Percentiles rank a stretch among this genome's conserved stretches.
phyloP scores from a whole-genome alignment of 768 basidiomycete species.

The Arthromyces matolae region DNA sequence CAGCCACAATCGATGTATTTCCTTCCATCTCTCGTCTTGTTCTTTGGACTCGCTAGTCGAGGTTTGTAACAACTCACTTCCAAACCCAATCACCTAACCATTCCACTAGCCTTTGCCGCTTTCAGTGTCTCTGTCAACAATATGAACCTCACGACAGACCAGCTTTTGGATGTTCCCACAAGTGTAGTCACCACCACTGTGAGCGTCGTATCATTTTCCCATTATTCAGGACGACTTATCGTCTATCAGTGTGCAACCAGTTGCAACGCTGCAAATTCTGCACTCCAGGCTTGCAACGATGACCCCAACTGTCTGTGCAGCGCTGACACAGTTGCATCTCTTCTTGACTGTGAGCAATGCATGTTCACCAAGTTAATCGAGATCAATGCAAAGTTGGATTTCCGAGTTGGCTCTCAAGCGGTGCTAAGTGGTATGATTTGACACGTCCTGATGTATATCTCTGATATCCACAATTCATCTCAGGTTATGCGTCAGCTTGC shows the following conservation, averaged over 20 bases:
- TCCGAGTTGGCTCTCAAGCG: conserved; percentile 54
- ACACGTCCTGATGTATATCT: conserved; percentile 1
- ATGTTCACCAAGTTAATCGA: conserved; percentile 55
- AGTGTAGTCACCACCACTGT: conserved; percentile 27
- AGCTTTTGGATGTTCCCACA: conserved; percentile 44
- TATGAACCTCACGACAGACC: conserved; percentile 32
- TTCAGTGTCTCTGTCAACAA: conserved; percentile 47
- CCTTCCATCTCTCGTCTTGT: conserved; percentile 30
- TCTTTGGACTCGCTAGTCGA: conserved; percentile 53
- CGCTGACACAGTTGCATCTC: conserved; percentile 32
- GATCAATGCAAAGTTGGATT: conserved; percentile 45
- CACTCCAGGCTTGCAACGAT: conserved; percentile 39
- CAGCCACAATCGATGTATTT: conserved; percentile 24
- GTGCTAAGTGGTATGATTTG: conserved; percentile 51
- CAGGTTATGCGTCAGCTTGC: conserved; percentile 59
- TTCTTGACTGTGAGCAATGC: conserved; percentile 64
- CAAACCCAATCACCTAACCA: background rate
- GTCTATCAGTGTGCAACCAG: conserved; percentile 32
- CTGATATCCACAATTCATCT: conserved; percentile 2
- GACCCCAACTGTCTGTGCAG: conserved; percentile 56
- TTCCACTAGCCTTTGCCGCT: conserved; percentile 31
- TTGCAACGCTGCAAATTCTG: conserved; percentile 24
- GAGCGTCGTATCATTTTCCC: conserved; percentile 17
- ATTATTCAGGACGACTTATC: background rate
- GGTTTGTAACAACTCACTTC: conserved; percentile 33